These are phyloP conservation scores for Akanthomyces lecanii DNA, from an alignment of 2,329 filamentous ascomycete genomes.

Conservation along the genomic window DNA sequence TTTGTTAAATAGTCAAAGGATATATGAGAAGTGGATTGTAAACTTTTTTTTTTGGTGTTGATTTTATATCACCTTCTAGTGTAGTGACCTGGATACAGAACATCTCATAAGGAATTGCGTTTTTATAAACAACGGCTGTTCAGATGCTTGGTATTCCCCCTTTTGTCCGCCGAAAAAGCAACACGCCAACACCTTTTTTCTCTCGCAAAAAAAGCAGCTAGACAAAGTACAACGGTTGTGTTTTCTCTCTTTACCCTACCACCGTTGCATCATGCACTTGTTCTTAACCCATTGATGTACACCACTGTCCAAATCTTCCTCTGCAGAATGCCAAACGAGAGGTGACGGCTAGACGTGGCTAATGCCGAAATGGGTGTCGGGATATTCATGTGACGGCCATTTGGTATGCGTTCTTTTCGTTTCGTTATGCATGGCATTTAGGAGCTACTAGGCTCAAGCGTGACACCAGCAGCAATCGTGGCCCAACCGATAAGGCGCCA, in stretches of 20 bases:
- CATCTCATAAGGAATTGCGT: slow-evolving; percentile 7
- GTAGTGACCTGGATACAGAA: not conserved
- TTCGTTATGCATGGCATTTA: slow-evolving; percentile 26
- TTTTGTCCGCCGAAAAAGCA: slow-evolving; percentile 5
- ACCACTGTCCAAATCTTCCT: slow-evolving; percentile 1
- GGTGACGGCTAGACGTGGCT: not conserved
- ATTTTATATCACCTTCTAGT: not conserved
- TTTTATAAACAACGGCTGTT: slow-evolving; percentile 5
- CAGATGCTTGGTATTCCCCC: slow-evolving; percentile 12
- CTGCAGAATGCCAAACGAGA: not conserved
- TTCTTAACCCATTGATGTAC: slow-evolving; percentile 2
- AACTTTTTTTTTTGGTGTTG: slow-evolving; percentile 1
- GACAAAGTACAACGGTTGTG: slow-evolving; percentile 8
- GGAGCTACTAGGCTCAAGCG: slow-evolving; percentile 47
- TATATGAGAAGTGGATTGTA: not conserved
- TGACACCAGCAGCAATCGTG: slow-evolving; percentile 65
- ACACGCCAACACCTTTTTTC: slow-evolving; percentile 10
- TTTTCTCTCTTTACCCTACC: not conserved
- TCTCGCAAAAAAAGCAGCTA: slow-evolving; percentile 5
- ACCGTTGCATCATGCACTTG: slow-evolving; percentile 6
- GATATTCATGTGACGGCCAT: not conserved
- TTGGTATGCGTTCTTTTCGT: slow-evolving; percentile 1
- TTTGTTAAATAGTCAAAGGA: too few species aligned
- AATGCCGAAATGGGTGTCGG: slow-evolving; percentile 1
- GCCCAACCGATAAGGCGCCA: slow-evolving; percentile 95